These are phyloP conservation scores for Aeminium ludgeri DNA, from an alignment of 495 filamentous ascomycete genomes.

Conservation along the genomic window DNA sequence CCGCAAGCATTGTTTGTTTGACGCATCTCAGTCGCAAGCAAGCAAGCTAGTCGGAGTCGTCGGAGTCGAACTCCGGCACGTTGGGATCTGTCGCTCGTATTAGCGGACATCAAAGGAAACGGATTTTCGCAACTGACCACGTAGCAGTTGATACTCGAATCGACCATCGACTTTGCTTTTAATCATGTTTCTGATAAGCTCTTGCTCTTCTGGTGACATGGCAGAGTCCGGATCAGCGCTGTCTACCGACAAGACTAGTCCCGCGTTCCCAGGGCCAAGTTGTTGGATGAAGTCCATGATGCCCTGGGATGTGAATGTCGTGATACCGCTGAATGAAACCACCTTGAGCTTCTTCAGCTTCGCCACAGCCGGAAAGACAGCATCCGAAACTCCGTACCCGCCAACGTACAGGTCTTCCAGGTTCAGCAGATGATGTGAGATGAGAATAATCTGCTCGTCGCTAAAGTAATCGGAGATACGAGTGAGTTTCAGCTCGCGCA, in stretches of 20 bases:
- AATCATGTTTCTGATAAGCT: constrained; percentile 19
- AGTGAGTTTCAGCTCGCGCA: constrained; percentile 36
- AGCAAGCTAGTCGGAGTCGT: constrained; percentile 15
- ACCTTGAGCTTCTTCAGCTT: constrained; percentile 18
- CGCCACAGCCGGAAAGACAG: constrained; percentile 28
- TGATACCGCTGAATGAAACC: constrained; percentile 23
- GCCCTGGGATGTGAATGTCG: constrained; percentile 23
- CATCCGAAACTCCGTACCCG: constrained; percentile 38
- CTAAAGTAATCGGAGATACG: constrained; percentile 38
- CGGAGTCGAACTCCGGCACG: constrained; percentile 25
- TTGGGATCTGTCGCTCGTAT: constrained; percentile 21
- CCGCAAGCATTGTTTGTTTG: too few species aligned
- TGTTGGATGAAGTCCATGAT: constrained; percentile 21
- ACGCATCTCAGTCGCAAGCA: background rate
- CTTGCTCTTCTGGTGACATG: constrained; percentile 22
- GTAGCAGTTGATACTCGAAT: constrained; percentile 24
- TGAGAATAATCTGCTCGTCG: constrained; percentile 32
- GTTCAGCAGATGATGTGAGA: constrained; percentile 32
- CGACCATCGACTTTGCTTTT: constrained; percentile 21
- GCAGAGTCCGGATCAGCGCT: constrained; percentile 23
- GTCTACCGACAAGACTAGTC: constrained; percentile 22
- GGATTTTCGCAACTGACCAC: constrained; percentile 19
- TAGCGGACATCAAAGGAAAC: background rate
- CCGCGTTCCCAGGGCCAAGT: constrained; percentile 22
- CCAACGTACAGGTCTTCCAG: constrained; percentile 40